phyloP scores from a whole-genome alignment of 331 rosid species.

The Rhamnella rubrinervis region DNA sequence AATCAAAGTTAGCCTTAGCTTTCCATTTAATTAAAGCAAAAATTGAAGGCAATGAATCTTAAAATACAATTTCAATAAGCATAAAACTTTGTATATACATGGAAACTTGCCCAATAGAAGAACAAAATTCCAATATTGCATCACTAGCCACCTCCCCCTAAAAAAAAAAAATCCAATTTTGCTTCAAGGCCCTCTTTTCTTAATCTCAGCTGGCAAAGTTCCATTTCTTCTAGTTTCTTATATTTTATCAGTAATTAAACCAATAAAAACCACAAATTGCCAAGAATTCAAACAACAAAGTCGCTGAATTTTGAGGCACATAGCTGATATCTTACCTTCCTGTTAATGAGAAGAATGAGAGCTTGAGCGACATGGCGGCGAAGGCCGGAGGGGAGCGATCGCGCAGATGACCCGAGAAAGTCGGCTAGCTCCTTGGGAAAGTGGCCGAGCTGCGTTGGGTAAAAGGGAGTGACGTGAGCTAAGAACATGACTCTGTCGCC shows the following conservation, averaged over 20 bases:
- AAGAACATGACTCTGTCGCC: slow-evolving; percentile 66
- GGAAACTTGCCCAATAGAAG: too few species aligned
- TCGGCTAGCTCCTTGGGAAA: slow-evolving; percentile 61
- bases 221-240: not conserved
- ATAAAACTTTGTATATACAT: too few species aligned
- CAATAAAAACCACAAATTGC: not conserved
- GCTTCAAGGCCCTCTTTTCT: too few species aligned
- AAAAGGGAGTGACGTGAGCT: slow-evolving; percentile 69
- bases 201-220: too few species aligned
- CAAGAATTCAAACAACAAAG: not conserved
- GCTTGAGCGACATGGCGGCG: slow-evolving; percentile 52
- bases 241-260: slow-evolving; percentile 7
- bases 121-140: not conserved
- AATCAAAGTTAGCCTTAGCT: too few species aligned
- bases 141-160: too few species aligned
- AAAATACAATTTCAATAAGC: not conserved
- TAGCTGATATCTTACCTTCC: slow-evolving; percentile 34
- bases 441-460: slow-evolving; percentile 49
- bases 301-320: not conserved
- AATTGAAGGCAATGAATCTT: not conserved
- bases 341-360: slow-evolving; percentile 62
- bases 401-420: slow-evolving; percentile 55
- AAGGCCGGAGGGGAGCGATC: slow-evolving; percentile 56
- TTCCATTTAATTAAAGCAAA: not conserved
- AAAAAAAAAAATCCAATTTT: too few species aligned